Evolutionary conservation across 2,329 filamentous ascomycete species (phyloP), one percentile per base, ranked within the genome.

Genomic region (Anthostomella pinea): DNA sequence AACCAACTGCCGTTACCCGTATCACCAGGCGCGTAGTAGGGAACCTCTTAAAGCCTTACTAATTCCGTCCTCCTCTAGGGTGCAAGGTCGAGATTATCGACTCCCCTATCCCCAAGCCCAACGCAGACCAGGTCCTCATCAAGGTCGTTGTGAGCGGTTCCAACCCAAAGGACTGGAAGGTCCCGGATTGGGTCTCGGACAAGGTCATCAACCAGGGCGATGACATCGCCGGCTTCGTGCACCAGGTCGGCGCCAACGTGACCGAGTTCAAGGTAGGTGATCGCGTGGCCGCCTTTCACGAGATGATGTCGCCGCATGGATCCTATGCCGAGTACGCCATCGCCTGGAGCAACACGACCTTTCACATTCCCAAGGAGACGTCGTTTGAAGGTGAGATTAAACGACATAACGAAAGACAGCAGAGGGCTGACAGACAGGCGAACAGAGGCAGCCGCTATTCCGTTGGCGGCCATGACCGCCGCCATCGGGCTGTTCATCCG

Each of bases 291-390:
- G 68, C 66, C 1, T 72, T 71, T 33, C 70, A 73, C 37, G 62
- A 76, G 43, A 79, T 82, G 68, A 48, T 58, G 27, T 59, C 61
- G 1, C 63, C 69, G 0, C 53, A 67, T 22, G 80, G 80, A 3
- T 69, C 65, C 6, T 84, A 72, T 42, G 80, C 79, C 3, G 78
- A 83, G 51, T 83, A 82, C 46, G 73, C 77, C 3, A 58, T 82
- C 8, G 70, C 72, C 0, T 72, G 66, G 58, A 66, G 69, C 21
- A 65, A 74, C 48, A 76, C 76, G 0, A 79, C 77, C 0, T 79
- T 81, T 51, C 72, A 71, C 46, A 60, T 79, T 13, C 72, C 76
- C 0, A 43, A 62, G 20, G 56, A 64, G 13, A 65, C 66, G 3
- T 66, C 63, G 14, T 79, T 75, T 34, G 73, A 80, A 56, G 66